Base-by-base conservation (phyloP, 352 stramenopile species). In the Globisporangium ultimum region DNA sequence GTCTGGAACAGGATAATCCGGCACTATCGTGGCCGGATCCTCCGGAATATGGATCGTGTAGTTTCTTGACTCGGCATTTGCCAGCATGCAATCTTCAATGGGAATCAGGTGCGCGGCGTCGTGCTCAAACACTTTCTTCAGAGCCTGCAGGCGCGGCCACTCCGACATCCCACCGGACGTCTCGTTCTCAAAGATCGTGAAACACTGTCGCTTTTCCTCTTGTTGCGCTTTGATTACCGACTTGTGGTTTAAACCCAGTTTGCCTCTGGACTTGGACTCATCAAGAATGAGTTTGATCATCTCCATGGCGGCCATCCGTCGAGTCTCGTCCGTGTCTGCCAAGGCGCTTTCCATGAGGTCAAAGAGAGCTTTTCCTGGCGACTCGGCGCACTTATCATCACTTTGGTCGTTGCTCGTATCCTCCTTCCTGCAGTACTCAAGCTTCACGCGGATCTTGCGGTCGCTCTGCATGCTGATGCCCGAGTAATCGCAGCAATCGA, bases 401-500 rank as follows among this genome's bases (percentile, higher is more conserved):
- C 12, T 32, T 5, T 47, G 42, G 14, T 67, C 61, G 3, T 32
- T 6, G 24, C 5, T 32, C 2, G 24, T 6, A 5, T 32, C 24
- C 24, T 32, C 24, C 24, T 32, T 32, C 24, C 24, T 32, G 24
- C 24, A 32, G 24, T 32, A 32, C 24, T 32, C 24, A 5, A 45
- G 38, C 21, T 59, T 48, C 24, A 59, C 55, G 21, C 20, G 47
- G 24, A 42, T 62, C 11, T 32, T 32, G 15, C 13, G 45, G 18
- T 74, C 61, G 5, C 24, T 32, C n/a, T 21, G 41, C 12, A n/a
- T 21, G 42, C 53, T 20, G 43, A 79, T 55, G 53, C 70, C 50
- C 18, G 67, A 68, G 48, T 76, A 84, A 36, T 79, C 62, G 41
- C 74, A 81, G 12, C 69, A 55, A 41, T 81, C 70, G 2, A 81